Evolutionary conservation across 345 rosid species (phyloP).

Genomic region (Draba incana): DNA sequence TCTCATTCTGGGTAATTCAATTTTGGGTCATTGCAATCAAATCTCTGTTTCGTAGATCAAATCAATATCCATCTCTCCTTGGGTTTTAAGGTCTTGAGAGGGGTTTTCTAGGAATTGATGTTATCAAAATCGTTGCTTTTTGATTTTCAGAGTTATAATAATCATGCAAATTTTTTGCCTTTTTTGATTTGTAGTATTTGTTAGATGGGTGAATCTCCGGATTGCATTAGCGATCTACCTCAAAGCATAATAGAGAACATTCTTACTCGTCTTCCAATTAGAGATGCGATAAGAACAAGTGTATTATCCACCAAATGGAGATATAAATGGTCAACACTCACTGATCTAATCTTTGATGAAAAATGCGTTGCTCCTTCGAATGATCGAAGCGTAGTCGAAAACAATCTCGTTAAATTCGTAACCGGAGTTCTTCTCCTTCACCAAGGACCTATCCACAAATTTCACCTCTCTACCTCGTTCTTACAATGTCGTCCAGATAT

Average conservation of each 20-base stretch:
- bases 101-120: slow-evolving; percentile 17
- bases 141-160: too few species aligned
- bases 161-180: neutral
- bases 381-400: slow-evolving; percentile 48
- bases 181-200: neutral
- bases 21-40: slow-evolving; percentile 21
- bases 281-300: slow-evolving; percentile 83
- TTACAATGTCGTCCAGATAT: slow-evolving; percentile 71
- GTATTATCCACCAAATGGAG: slow-evolving; percentile 82
- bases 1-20: slow-evolving; percentile 9
- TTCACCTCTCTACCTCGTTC: slow-evolving; percentile 65
- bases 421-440: slow-evolving; percentile 77
- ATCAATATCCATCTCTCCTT: neutral
- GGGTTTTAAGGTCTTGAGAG: neutral
- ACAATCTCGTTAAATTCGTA: slow-evolving; percentile 60
- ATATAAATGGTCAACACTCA: slow-evolving; percentile 70
- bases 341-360: slow-evolving; percentile 79
- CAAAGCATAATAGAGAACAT: slow-evolving; percentile 78
- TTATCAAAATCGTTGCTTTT: too few species aligned
- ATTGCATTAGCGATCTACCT: slow-evolving; percentile 77
- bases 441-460: slow-evolving; percentile 87
- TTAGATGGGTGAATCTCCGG: slow-evolving; percentile 57
- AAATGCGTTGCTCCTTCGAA: slow-evolving; percentile 45
- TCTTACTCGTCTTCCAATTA: slow-evolving; percentile 61
- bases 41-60: neutral